Conservation (phyloP, 768 basidiomycete species). For the Cytidiella melzeri region DNA sequence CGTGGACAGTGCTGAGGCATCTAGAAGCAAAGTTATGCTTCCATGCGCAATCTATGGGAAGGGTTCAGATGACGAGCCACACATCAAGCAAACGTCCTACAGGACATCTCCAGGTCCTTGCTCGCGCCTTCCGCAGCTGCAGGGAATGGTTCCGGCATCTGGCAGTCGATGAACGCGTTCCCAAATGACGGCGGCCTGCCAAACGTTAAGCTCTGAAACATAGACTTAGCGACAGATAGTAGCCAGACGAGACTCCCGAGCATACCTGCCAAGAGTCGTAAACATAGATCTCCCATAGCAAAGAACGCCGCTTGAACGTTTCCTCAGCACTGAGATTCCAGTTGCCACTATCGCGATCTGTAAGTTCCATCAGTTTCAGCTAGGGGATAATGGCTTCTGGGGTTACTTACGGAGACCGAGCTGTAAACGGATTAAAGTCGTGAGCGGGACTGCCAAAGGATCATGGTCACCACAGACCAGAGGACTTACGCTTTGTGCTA, state of each 20-base stretch:
- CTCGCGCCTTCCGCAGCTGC: slow-evolving; percentile 37
- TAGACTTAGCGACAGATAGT: neutral
- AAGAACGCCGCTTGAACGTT: slow-evolving; percentile 49
- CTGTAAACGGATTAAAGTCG: slow-evolving; percentile 27
- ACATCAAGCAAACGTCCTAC: slow-evolving; percentile 31
- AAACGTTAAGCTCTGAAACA: slow-evolving; percentile 58
- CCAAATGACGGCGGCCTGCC: slow-evolving; percentile 66
- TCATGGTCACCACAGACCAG: slow-evolving; percentile 16
- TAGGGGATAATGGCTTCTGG: no score
- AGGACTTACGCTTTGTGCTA: slow-evolving; percentile 56
- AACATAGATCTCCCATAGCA: slow-evolving; percentile 61
- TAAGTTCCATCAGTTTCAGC: slow-evolving; percentile 1
- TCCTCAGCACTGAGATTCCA: slow-evolving; percentile 56
- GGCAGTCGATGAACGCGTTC: slow-evolving; percentile 48
- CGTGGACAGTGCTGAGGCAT: slow-evolving; percentile 60
- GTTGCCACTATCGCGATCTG: slow-evolving; percentile 63
- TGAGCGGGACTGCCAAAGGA: slow-evolving; percentile 9
- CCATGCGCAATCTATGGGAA: slow-evolving; percentile 52
- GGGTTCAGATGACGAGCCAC: neutral
- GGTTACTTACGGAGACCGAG: slow-evolving; percentile 58
- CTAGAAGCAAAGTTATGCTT: slow-evolving; percentile 62
- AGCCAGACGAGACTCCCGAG: neutral
- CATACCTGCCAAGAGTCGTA: slow-evolving; percentile 69
- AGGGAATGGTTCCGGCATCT: slow-evolving; percentile 38
- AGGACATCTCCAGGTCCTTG: slow-evolving; percentile 52